A percentile compares a stretch with the other conserved stretches of the same genome.
These are phyloP conservation scores for Nicotiana paniculata DNA, from an alignment of 257 asterid species.

Conservation along the genomic window DNA sequence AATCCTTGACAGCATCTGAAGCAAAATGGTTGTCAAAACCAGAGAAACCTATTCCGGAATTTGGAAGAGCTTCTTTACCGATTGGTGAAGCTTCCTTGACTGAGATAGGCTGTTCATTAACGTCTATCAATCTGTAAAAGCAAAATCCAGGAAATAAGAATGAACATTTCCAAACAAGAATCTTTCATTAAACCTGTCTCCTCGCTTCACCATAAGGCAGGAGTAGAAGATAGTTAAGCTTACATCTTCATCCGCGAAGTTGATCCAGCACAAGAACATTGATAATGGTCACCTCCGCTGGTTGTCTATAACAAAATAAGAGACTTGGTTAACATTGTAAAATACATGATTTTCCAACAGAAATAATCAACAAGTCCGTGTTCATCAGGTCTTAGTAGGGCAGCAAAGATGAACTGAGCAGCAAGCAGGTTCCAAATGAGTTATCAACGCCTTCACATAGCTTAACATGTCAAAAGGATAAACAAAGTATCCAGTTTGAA, in stretches of 20 bases:
- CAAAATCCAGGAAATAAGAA: not conserved
- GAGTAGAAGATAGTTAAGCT: constrained; percentile 3
- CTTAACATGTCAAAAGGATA: not conserved
- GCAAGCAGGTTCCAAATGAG: not conserved
- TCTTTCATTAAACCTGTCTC: not conserved
- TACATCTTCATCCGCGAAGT: constrained; percentile 30
- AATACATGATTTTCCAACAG: not conserved
- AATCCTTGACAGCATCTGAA: constrained; percentile 13
- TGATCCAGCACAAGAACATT: constrained; percentile 24
- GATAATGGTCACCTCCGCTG: constrained; percentile 12
- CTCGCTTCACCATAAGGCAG: not conserved
- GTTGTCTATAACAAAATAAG: constrained; percentile 28
- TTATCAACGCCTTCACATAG: not conserved
- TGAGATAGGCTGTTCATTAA: constrained; percentile 5
- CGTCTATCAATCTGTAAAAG: constrained; percentile 7
- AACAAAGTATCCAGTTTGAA: not conserved
- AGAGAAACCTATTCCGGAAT: constrained; percentile 20
- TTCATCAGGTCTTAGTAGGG: not conserved
- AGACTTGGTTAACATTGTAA: constrained; percentile 15
- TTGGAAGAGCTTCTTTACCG: constrained; percentile 14
- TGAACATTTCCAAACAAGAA: not conserved
- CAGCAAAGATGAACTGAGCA: not conserved
- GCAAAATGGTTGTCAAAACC: constrained; percentile 15
- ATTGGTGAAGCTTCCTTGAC: constrained; percentile 12
- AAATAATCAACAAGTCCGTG: constrained; percentile 4